Evolutionary conservation across 2,329 filamentous ascomycete genomes (phyloP).

Genomic region (Bipolaris sorokiniana): DNA sequence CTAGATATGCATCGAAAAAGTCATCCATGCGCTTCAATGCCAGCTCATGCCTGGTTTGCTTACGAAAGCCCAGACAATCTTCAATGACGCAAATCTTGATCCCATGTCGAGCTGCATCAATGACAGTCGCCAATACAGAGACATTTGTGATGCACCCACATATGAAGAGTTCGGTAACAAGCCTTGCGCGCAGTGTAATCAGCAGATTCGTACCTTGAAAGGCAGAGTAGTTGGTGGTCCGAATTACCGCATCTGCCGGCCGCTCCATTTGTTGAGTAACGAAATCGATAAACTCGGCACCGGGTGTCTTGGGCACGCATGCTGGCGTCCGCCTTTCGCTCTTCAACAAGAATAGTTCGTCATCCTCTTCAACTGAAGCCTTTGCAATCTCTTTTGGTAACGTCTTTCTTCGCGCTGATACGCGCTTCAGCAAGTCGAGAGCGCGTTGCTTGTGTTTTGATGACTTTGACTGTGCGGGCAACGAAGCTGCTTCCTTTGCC

Average conservation of each 20-base stretch:
- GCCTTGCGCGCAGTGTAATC: constrained; percentile 76
- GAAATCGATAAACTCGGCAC: constrained; percentile 59
- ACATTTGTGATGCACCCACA: constrained; percentile 87
- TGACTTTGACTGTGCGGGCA: constrained; percentile 40
- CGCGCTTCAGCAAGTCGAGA: constrained; percentile 46
- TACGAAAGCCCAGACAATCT: constrained; percentile 85
- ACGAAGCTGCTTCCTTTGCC: constrained; percentile 27
- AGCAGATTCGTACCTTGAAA: constrained; percentile 78
- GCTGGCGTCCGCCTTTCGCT: constrained; percentile 49
- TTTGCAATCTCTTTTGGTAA: constrained; percentile 36
- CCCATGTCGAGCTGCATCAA: constrained; percentile 88
- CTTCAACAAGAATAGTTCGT: constrained; percentile 54
- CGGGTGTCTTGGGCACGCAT: constrained; percentile 52
- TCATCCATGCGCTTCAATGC: constrained; percentile 75
- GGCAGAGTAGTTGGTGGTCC: constrained; percentile 87
- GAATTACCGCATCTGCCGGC: constrained; percentile 60
- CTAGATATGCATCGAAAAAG: constrained; percentile 73
- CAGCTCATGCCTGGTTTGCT: constrained; percentile 69
- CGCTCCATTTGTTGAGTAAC: constrained; percentile 58
- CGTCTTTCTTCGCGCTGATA: constrained; percentile 40
- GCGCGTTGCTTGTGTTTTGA: constrained; percentile 47
- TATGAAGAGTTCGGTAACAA: constrained; percentile 88
- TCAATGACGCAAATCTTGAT: constrained; percentile 85
- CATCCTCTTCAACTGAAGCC: constrained; percentile 49
- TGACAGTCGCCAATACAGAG: constrained; percentile 86